These are phyloP conservation scores for Rasamsonia emersonii DNA, from an alignment of 2,329 filamentous ascomycete genomes.

Conservation along the genomic window DNA sequence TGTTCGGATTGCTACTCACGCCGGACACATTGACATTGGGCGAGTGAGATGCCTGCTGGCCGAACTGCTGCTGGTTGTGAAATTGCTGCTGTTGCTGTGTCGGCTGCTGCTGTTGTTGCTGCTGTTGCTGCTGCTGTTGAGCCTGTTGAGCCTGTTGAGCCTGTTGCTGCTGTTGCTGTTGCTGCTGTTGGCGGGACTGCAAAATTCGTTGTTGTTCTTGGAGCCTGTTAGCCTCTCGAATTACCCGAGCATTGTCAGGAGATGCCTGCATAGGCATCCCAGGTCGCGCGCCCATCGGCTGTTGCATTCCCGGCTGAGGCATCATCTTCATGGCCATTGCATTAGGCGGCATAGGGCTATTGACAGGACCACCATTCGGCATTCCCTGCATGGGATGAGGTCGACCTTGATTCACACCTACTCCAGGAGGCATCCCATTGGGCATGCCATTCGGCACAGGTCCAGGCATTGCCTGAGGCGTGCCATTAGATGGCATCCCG, in stretches of 20 bases:
- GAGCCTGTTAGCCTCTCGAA: conserved; percentile 39
- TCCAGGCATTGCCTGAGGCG: conserved; percentile 28
- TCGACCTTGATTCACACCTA: conserved; percentile 29
- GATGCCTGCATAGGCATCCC: conserved; percentile 47
- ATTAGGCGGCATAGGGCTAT: conserved; percentile 44
- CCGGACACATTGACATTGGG: conserved; percentile 37
- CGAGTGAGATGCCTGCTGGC: conserved; percentile 34
- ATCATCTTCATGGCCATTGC: conserved; percentile 51
- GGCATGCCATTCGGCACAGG: conserved; percentile 35
- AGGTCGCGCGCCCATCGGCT: conserved; percentile 26
- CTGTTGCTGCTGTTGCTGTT: conserved; percentile 22
- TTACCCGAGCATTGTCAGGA: conserved; percentile 39
- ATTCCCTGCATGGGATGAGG: conserved; percentile 35
- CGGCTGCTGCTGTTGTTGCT: conserved; percentile 37
- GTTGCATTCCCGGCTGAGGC: conserved; percentile 52
- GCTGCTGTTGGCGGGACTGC: conserved; percentile 41
- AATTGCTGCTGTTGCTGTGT: conserved; percentile 24
- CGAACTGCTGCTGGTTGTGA: conserved; percentile 33
- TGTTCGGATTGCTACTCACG: conserved; percentile 32
- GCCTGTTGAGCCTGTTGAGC: conserved; percentile 34
- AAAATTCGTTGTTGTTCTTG: conserved; percentile 53
- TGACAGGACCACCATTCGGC: conserved; percentile 33
- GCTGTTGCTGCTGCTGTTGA: conserved; percentile 33
- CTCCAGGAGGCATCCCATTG: conserved; percentile 35
- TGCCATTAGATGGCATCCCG: conserved; percentile 27